These are phyloP conservation scores for Diaporthe sp. DNA, from an alignment of 2,329 filamentous ascomycete species.

Conservation along the genomic window DNA sequence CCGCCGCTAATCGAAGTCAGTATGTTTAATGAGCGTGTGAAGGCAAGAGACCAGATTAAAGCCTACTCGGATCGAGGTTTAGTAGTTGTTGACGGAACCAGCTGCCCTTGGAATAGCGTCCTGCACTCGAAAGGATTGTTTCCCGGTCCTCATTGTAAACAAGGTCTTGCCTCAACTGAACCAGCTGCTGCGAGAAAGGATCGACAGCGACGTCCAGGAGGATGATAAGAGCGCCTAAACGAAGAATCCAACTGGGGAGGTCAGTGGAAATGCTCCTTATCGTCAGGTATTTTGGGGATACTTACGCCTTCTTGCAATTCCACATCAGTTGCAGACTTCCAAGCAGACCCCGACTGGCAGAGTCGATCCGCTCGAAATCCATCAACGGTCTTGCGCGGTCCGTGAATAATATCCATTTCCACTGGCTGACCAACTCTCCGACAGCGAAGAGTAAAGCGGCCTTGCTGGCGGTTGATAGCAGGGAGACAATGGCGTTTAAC, in stretches of 20 bases:
- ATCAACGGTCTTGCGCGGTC: conserved; percentile 11
- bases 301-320: conserved; percentile 14
- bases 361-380: conserved; percentile 33
- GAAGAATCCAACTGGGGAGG: conserved; percentile 3
- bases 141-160: conserved; percentile 2
- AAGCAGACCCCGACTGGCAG: conserved; percentile 29
- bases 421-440: conserved; percentile 29
- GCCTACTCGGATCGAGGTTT: not conserved
- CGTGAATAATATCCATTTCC: conserved; percentile 34
- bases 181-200: conserved; percentile 34
- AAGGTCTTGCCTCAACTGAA: conserved; percentile 17
- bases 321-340: conserved; percentile 26
- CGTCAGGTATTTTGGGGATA: not conserved
- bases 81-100: not conserved
- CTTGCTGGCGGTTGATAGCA: conserved; percentile 27
- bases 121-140: not conserved
- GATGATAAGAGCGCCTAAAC: conserved; percentile 17
- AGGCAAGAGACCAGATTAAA: not conserved
- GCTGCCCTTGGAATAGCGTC: conserved; percentile 19
- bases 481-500: conserved; percentile 25
- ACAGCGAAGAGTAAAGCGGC: conserved; percentile 19
- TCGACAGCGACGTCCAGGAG: conserved; percentile 28
- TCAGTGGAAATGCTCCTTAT: not conserved
- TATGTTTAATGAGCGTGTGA: not conserved
- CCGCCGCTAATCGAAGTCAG: not conserved